phyloP scores from a whole-genome alignment of 164 flowering plant genomes.

The Berberis vulgaris region DNA sequence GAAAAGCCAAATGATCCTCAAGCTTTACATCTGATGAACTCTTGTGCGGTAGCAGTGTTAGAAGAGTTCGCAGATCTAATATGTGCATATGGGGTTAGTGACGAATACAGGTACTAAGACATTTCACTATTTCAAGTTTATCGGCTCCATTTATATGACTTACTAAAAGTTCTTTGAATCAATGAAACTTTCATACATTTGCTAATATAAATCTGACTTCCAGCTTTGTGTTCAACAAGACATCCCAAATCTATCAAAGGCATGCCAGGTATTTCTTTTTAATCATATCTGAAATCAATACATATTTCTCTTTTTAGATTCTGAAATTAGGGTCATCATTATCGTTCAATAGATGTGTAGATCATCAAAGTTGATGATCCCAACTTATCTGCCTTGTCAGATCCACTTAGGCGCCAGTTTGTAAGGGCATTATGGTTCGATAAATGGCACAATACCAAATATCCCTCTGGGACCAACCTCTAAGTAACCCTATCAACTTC shows the following conservation, averaged over 20 bases:
- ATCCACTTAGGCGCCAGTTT: too few relatives aligned
- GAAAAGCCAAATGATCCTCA: conserved; percentile 74
- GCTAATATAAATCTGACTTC: conserved; percentile 10
- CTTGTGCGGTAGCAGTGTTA: conserved; percentile 68
- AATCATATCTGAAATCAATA: not conserved
- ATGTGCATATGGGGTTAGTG: conserved; percentile 81
- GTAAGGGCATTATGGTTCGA: too few relatives aligned
- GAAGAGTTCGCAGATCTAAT: conserved; percentile 65
- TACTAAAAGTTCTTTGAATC: too few relatives aligned
- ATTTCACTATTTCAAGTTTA: not conserved
- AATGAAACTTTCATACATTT: not conserved
- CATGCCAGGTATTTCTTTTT: conserved; percentile 41
- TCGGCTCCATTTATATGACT: not conserved
- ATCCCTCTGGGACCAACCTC: too few relatives aligned
- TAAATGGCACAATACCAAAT: too few relatives aligned
- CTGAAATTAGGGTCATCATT: too few relatives aligned
- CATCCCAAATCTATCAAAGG: conserved; percentile 45
- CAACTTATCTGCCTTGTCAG: too few relatives aligned
- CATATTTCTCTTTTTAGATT: too few relatives aligned
- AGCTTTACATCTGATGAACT: conserved; percentile 81
- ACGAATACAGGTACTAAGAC: conserved; percentile 66
- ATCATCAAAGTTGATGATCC: too few relatives aligned
- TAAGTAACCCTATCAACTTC: too few relatives aligned
- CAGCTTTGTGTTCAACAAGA: conserved; percentile 79
- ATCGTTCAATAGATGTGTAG: too few relatives aligned